Evolutionary conservation across 2,329 filamentous ascomycete species (phyloP), one percentile per base, ranked within the genome.

Genomic region (Epichloe elymi): DNA sequence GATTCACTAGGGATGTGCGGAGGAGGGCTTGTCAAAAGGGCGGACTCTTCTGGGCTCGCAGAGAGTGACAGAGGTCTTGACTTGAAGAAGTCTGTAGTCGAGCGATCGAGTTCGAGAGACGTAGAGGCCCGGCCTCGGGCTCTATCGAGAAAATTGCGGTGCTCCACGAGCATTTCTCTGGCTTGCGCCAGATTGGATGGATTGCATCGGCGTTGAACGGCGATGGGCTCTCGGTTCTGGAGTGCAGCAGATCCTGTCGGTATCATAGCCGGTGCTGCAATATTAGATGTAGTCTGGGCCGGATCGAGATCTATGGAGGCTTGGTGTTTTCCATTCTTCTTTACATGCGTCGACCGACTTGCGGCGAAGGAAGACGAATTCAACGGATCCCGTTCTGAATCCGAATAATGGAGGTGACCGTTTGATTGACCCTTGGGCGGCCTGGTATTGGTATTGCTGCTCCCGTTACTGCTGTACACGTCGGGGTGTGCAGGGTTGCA

Each of bases 131-230:
- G 59, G 37, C 59, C 60, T 15, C 60, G 59, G 7, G 58, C 51
- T n/a, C 57, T 58, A 40, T 65, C 64, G 42, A 63, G 56, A 44
- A 63, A 60, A 42, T 66, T 61, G 43, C 62, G 61, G 19, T 64
- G 62, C 47, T 69, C 67, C 35, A 66, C 52, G 46, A 71, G 57
- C 54, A 69, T 59, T 44, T 68, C 63, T 50, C 66, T 65, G 48
- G 70, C 62, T 35, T 66, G 59, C 17, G 61, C 53, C 38, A 69
- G 56, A 33, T 59, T 59, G 4, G 63, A 58, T 4, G 63, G 60
- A 23, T 60, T 61, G 46, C 65, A 69, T 11, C 63, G 63, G 5
- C 64, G 61, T 26, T 67, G 60, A 6, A 62, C 59, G 51, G 60
- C 61, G 42, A 60, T 55, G n/a, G 59, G 55, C 50, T 67, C 61